phyloP scores from a whole-genome alignment of 768 basidiomycete genomes.

The Tricholoma sp. region DNA sequence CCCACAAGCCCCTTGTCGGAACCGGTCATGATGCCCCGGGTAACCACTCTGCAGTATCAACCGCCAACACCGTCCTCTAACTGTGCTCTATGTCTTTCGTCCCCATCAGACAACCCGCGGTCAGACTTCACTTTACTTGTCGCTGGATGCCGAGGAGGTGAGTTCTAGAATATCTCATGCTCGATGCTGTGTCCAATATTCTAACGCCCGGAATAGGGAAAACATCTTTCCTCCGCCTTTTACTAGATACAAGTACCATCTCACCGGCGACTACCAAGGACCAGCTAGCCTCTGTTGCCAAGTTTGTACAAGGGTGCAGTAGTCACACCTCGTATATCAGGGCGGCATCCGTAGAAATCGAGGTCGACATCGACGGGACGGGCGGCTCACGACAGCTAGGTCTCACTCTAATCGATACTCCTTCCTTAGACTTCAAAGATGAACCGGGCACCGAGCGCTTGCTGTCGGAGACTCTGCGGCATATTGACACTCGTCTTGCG shows the following conservation, averaged over 20 bases:
- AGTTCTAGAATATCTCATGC: slow-evolving; percentile 19
- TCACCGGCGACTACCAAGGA: slow-evolving; percentile 59
- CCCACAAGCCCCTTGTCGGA: slow-evolving; percentile 15
- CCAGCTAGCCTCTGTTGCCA: slow-evolving; percentile 75
- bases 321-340: slow-evolving; percentile 71
- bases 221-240: slow-evolving; percentile 80
- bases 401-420: slow-evolving; percentile 78
- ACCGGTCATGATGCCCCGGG: slow-evolving; percentile 31
- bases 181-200: slow-evolving; percentile 8
- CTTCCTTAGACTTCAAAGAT: slow-evolving; percentile 72
- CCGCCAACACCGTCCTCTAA: slow-evolving; percentile 14
- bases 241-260: slow-evolving; percentile 76
- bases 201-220: slow-evolving; percentile 55
- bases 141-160: slow-evolving; percentile 71
- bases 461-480: slow-evolving; percentile 61
- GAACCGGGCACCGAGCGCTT: slow-evolving; percentile 58
- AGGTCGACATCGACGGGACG: slow-evolving; percentile 46
- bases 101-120: slow-evolving; percentile 26
- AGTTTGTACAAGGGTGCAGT: slow-evolving; percentile 73
- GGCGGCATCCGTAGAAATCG: slow-evolving; percentile 67
- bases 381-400: slow-evolving; percentile 44
- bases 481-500: slow-evolving; percentile 67
- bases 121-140: slow-evolving; percentile 67
- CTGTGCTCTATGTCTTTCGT: slow-evolving; percentile 11
- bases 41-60: slow-evolving; percentile 19